These are phyloP conservation scores for Vachellia pachyceras DNA, from an alignment of 306 rosid genomes.

Conservation along the genomic window DNA sequence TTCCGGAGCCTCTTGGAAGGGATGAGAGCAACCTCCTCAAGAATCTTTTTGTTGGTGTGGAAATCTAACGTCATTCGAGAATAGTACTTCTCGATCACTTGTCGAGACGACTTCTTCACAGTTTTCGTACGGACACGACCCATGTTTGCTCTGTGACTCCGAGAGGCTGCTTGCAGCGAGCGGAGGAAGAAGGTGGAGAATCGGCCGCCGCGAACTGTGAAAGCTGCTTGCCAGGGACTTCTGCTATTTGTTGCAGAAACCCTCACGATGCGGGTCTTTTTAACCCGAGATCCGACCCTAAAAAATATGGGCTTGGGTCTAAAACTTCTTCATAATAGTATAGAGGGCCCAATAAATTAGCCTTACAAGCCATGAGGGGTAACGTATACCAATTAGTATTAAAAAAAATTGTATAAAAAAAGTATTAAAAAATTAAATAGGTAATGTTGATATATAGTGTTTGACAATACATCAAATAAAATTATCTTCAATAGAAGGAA, in stretches of 20 bases:
- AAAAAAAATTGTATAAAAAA: no score
- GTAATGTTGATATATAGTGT: no score
- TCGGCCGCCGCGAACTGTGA: not conserved
- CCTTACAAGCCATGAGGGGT: no score
- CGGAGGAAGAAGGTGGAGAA: not conserved
- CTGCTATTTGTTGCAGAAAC: not conserved
- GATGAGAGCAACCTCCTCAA: constrained; percentile 60
- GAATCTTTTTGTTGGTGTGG: constrained; percentile 69
- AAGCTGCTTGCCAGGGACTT: not conserved
- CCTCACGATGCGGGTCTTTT: not conserved
- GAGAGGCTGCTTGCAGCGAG: not conserved
- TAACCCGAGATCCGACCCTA: not conserved
- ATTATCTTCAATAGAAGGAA: no score
- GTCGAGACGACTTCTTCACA: constrained; percentile 75
- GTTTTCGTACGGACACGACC: constrained; percentile 74
- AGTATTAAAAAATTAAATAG: no score
- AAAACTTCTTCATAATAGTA: not conserved
- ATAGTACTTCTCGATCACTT: constrained; percentile 68
- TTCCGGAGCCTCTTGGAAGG: constrained; percentile 71
- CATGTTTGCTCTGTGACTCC: constrained; percentile 36
- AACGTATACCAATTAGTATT: no score
- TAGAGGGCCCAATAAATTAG: not conserved
- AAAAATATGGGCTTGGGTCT: not conserved
- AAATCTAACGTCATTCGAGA: constrained; percentile 67
- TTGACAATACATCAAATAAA: no score